A percentile compares a stretch with the other conserved stretches of the same genome.
Conservation (phyloP, 2,329 filamentous ascomycete genomes). For the Scorias spongiosa region DNA sequence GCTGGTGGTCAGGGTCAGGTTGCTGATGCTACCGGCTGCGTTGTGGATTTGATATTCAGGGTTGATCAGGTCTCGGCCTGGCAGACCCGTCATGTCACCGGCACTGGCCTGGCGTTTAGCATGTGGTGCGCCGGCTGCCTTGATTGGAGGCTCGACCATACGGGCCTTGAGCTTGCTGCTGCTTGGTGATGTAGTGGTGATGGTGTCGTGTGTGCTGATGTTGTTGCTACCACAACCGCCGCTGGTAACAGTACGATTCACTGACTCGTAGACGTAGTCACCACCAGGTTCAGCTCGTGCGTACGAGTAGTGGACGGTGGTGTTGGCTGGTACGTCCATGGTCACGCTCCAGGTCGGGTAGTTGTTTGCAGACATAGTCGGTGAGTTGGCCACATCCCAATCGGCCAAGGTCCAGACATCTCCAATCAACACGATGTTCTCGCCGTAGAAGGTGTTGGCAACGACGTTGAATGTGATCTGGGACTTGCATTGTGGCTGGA, state of each 20-base stretch:
- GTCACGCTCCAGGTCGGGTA: conserved; percentile 21
- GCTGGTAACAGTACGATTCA: conserved; percentile 12
- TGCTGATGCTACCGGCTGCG: conserved; percentile 32
- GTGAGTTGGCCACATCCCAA: conserved; percentile 13
- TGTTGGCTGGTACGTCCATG: conserved; percentile 19
- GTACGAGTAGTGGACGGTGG: conserved; percentile 17
- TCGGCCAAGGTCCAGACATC: conserved; percentile 18
- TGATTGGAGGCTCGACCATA: conserved; percentile 2
- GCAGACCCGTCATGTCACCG: conserved; percentile 34
- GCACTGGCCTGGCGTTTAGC: conserved; percentile 8
- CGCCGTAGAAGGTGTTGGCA: conserved; percentile 19
- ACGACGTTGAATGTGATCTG: conserved; percentile 19
- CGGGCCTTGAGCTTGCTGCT: conserved; percentile 11
- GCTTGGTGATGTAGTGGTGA: conserved; percentile 15
- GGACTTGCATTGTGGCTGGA: conserved; percentile 40
- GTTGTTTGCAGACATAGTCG: conserved; percentile 14
- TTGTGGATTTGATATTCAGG: conserved; percentile 54
- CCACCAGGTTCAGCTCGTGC: conserved; percentile 18
- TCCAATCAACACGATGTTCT: conserved; percentile 21
- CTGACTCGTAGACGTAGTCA: conserved; percentile 17
- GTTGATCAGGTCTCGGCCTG: conserved; percentile 46
- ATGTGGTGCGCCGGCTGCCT: conserved; percentile 4
- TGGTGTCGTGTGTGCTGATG: conserved; percentile 5
- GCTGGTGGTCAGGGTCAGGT: conserved; percentile 46
- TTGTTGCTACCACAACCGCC: conserved; percentile 13